Evolutionary conservation across 768 basidiomycete genomes (phyloP).

Genomic region (Leccinum aurantiacum): DNA sequence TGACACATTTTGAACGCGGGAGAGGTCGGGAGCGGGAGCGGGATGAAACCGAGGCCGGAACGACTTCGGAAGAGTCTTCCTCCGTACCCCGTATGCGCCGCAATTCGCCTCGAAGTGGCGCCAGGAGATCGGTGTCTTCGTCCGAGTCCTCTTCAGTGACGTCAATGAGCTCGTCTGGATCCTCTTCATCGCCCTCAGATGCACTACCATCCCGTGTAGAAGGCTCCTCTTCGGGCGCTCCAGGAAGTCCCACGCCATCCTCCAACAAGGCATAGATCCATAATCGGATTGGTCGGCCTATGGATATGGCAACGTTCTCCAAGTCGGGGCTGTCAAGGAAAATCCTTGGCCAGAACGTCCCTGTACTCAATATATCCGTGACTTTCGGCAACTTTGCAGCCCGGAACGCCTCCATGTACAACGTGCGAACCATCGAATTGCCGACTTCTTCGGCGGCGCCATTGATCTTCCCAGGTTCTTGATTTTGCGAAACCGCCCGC

Average conservation of each 20-base stretch:
- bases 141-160: conserved; percentile 62
- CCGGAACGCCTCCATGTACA: conserved; percentile 66
- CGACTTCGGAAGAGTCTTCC: conserved; percentile 26
- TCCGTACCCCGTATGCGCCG: conserved; percentile 53
- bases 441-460: conserved; percentile 15
- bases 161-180: conserved; percentile 64
- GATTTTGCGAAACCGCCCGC: conserved; percentile 29
- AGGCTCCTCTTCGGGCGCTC: conserved; percentile 20
- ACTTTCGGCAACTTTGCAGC: conserved; percentile 55
- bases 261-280: conserved; percentile 72
- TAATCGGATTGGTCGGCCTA: conserved; percentile 59
- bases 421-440: conserved; percentile 37
- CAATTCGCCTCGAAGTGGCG: conserved; percentile 67
- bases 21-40: conserved; percentile 24
- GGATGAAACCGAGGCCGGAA: conserved; percentile 37
- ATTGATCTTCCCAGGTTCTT: conserved; percentile 23
- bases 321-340: conserved; percentile 79
- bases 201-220: conserved; percentile 21
- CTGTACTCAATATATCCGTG: conserved; percentile 59
- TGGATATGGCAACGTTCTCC: conserved; percentile 61
- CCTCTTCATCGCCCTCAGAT: conserved; percentile 35
- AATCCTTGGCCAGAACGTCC: conserved; percentile 67
- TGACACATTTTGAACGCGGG: conserved; percentile 30
- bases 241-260: conserved; percentile 62
- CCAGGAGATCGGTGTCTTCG: conserved; percentile 52